Percentiles rank a stretch among this genome's conserved stretches.
Conservation (phyloP, 805 yeast genomes). For the Hanseniaspora jakobsenii region DNA sequence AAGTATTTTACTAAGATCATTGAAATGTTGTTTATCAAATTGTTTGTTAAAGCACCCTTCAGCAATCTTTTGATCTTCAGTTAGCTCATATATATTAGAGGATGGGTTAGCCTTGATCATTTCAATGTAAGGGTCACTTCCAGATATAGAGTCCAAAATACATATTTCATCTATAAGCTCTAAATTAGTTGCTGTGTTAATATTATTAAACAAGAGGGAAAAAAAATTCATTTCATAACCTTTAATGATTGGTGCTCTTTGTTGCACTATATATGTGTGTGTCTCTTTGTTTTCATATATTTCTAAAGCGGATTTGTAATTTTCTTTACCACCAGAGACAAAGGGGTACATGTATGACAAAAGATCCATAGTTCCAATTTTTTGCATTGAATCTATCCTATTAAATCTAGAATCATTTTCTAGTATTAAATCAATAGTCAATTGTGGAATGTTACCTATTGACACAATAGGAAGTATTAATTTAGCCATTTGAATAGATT, state of each 20-base stretch:
- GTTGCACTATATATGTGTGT: slow-evolving; percentile 54
- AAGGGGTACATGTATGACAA: slow-evolving; percentile 57
- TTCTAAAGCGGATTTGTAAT: slow-evolving; percentile 53
- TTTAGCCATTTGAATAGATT: slow-evolving; percentile 22
- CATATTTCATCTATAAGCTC: slow-evolving; percentile 41
- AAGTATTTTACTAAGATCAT: neutral
- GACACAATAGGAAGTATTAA: slow-evolving; percentile 72
- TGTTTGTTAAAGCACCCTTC: neutral
- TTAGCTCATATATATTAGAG: slow-evolving; percentile 7
- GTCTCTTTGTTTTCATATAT: slow-evolving; percentile 37
- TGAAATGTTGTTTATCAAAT: neutral
- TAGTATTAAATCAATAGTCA: slow-evolving; percentile 59
- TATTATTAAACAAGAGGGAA: slow-evolving; percentile 35
- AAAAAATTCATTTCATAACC: slow-evolving; percentile 43
- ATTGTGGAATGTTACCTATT: slow-evolving; percentile 82
- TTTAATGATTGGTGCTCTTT: slow-evolving; percentile 74
- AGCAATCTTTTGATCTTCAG: slow-evolving; percentile 1
- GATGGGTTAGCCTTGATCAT: slow-evolving; percentile 18
- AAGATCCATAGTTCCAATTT: slow-evolving; percentile 40
- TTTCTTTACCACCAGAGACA: slow-evolving; percentile 39
- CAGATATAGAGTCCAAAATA: slow-evolving; percentile 62
- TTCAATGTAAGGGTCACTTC: slow-evolving; percentile 30
- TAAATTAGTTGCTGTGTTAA: no score
- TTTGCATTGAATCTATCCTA: slow-evolving; percentile 30
- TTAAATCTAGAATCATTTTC: slow-evolving; percentile 43